Conservation (phyloP, 1,139 yeast genomes). For the Saccharomyces hybrid region DNA sequence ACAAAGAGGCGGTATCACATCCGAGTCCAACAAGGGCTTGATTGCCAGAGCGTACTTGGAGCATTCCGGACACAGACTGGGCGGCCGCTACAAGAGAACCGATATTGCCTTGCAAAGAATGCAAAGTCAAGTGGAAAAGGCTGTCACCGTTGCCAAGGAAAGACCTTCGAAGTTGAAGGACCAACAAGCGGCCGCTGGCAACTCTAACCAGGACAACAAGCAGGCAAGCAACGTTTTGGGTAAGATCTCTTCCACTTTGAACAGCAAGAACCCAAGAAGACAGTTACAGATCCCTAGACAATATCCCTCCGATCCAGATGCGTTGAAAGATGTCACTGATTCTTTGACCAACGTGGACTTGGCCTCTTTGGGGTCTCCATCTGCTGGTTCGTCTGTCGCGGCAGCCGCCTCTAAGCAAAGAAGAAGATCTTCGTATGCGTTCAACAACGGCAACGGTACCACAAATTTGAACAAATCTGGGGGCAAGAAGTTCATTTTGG, state of each 20-base stretch:
- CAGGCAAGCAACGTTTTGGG: conserved; percentile 88
- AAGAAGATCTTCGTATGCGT: conserved; percentile 32
- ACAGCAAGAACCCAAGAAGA: conserved; percentile 83
- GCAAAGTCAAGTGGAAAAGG: conserved; percentile 97
- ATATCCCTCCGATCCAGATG: conserved; percentile 37
- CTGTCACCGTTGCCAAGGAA: conserved; percentile 90
- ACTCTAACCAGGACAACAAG: conserved; percentile 34
- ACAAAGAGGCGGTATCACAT: conserved; percentile 45
- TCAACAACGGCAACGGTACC: conserved; percentile 28
- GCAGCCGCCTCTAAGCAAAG: conserved; percentile 27
- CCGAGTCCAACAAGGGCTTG: conserved; percentile 41
- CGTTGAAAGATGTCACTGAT: conserved; percentile 46
- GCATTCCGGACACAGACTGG: conserved; percentile 85
- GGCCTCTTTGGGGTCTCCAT: background rate
- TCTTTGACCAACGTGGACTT: conserved; percentile 66
- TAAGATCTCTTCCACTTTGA: conserved; percentile 63
- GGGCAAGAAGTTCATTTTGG: conserved; percentile 35
- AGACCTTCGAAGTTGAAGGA: conserved; percentile 56
- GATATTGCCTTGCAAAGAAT: conserved; percentile 92
- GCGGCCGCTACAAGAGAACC: conserved; percentile 83
- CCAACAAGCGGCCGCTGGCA: conserved; percentile 5
- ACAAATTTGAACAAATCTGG: conserved; percentile 32
- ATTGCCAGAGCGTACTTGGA: conserved; percentile 94
- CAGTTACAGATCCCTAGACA: conserved; percentile 60
- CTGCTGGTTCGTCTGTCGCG: conserved; percentile 26